These are phyloP conservation scores for Xylaria nigripes DNA, from an alignment of 495 filamentous ascomycete species.

Conservation along the genomic window DNA sequence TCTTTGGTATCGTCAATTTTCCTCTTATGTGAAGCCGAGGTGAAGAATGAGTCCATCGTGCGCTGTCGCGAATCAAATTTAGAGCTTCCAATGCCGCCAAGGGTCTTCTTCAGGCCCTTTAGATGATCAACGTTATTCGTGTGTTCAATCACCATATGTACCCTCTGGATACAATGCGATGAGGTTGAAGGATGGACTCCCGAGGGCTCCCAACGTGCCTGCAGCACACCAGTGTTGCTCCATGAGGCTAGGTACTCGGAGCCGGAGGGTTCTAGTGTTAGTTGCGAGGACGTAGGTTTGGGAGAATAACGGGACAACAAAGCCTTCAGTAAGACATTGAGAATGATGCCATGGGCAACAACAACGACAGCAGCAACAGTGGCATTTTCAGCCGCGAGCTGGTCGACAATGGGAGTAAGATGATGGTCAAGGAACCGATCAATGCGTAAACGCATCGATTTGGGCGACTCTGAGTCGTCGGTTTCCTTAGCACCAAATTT, in stretches of 20 bases:
- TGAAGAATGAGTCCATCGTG: constrained; percentile 68
- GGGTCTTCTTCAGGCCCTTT: constrained; percentile 60
- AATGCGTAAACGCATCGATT: constrained; percentile 55
- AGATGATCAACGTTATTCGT: constrained; percentile 58
- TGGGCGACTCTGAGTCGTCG: constrained; percentile 45
- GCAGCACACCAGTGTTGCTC: constrained; percentile 37
- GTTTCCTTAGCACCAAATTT: constrained; percentile 28
- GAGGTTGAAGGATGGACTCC: neutral
- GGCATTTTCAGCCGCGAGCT: constrained; percentile 15
- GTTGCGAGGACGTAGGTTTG: constrained; percentile 21
- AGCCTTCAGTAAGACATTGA: constrained; percentile 56
- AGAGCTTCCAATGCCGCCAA: constrained; percentile 68
- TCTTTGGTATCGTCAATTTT: constrained; percentile 20
- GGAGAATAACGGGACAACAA: constrained; percentile 48
- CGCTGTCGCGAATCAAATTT: constrained; percentile 63
- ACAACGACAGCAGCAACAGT: constrained; percentile 58
- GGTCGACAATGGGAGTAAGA: constrained; percentile 49
- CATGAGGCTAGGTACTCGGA: constrained; percentile 24
- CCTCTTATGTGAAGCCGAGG: constrained; percentile 41
- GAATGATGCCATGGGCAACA: constrained; percentile 74
- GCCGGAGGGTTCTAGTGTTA: constrained; percentile 18
- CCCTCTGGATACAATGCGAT: neutral
- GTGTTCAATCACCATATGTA: constrained; percentile 13
- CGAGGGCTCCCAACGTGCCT: constrained; percentile 14
- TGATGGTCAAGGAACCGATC: constrained; percentile 54